These are phyloP conservation scores for Phytophthora litchii DNA, from an alignment of 352 stramenopile genomes.

Conservation along the genomic window DNA sequence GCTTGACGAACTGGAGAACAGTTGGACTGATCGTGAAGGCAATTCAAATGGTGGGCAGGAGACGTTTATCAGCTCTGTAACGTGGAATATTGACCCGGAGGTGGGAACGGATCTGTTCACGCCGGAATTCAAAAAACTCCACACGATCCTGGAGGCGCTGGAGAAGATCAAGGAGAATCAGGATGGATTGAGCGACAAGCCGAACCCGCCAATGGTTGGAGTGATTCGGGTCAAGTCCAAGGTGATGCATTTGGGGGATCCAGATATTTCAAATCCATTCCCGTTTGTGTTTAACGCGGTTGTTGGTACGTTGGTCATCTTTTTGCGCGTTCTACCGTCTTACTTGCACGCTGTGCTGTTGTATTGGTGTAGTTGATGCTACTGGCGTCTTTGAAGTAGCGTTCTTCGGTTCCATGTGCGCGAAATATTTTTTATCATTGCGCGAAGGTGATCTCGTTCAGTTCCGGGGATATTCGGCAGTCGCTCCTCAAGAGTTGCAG, in stretches of 20 bases:
- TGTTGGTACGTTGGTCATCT: constrained; percentile 36
- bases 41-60: background rate
- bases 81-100: constrained; percentile 26
- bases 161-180: constrained; percentile 23
- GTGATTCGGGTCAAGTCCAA: constrained; percentile 64
- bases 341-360: constrained; percentile 1
- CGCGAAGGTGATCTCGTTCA: constrained; percentile 71
- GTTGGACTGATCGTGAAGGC: constrained; percentile 17
- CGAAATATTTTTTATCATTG: constrained; percentile 55
- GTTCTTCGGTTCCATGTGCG: constrained; percentile 75
- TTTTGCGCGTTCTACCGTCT: background rate
- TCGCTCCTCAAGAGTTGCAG: constrained; percentile 18
- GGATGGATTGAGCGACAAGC: background rate
- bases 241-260: constrained; percentile 52
- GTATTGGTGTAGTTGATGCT: constrained; percentile 42
- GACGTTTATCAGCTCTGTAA: background rate
- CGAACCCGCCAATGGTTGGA: constrained; percentile 49
- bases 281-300: constrained; percentile 74
- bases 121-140: constrained; percentile 24
- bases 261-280: constrained; percentile 50
- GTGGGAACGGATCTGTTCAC: constrained; percentile 39
- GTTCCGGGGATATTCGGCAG: constrained; percentile 46
- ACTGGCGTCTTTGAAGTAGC: constrained; percentile 50
- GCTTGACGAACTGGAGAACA: constrained; percentile 32
- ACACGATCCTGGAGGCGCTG: constrained; percentile 30